Evolutionary conservation across 306 rosid species (phyloP).

Genomic region (Casuarina equisetifolia): DNA sequence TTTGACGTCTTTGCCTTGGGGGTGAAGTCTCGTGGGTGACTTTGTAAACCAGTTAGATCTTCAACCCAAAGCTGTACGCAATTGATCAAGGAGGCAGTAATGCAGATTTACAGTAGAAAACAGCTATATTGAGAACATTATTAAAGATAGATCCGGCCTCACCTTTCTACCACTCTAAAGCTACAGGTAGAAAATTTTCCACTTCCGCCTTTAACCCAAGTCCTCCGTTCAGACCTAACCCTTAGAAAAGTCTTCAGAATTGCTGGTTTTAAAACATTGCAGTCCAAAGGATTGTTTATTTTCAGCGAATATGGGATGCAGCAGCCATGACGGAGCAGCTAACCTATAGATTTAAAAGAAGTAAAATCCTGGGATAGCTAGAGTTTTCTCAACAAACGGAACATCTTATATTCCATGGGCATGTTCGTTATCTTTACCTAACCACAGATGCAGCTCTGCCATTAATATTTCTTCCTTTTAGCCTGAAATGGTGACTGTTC

Average conservation of each 20-base stretch:
- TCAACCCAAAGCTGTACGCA: too few species aligned
- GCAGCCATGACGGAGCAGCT: not conserved
- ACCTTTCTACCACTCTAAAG: too few species aligned
- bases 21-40: not conserved
- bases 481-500: not conserved
- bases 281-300: not conserved
- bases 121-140: not conserved
- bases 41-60: too few species aligned
- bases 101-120: too few species aligned
- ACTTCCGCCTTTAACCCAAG: not conserved
- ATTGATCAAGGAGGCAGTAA: too few species aligned
- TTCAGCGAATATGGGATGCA: not conserved
- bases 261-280: not conserved
- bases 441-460: not conserved
- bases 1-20: conserved; percentile 3
- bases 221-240: not conserved
- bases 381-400: not conserved
- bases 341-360: not conserved
- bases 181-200: not conserved
- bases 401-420: not conserved
- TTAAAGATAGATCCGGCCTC: not conserved
- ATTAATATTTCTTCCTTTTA: not conserved
- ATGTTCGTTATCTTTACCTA: conserved; percentile 11
- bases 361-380: not conserved
- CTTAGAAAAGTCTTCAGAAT: not conserved